Evolutionary conservation across 345 rosid species (phyloP).

Genomic region (Acer campestre): DNA sequence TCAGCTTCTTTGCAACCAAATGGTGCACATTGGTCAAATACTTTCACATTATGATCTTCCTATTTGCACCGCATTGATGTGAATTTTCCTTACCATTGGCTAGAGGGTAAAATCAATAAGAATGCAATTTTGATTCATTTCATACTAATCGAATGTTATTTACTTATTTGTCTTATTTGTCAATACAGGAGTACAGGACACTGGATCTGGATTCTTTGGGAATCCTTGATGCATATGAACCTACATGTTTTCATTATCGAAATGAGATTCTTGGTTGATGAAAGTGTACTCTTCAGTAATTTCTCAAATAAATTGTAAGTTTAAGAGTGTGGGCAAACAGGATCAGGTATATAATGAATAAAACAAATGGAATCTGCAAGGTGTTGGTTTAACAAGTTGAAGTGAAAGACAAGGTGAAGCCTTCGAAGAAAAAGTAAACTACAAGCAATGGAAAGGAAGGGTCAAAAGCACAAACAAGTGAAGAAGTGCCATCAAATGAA

Average conservation of each 20-base stretch:
- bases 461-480: conserved; percentile 54
- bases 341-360: conserved; percentile 16
- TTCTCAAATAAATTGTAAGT: conserved; percentile 24
- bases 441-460: conserved; percentile 63
- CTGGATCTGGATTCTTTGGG: conserved; percentile 18
- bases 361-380: conserved; percentile 65
- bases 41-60: neutral
- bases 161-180: conserved; percentile 9
- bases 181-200: conserved; percentile 30
- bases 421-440: conserved; percentile 70
- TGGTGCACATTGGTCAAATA: neutral
- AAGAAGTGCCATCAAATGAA: conserved; percentile 87
- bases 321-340: conserved; percentile 13
- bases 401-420: conserved; percentile 63
- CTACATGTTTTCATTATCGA: neutral
- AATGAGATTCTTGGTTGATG: conserved; percentile 23
- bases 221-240: conserved; percentile 5
- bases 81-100: neutral
- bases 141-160: conserved; percentile 21
- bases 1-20: neutral
- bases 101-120: conserved; percentile 1
- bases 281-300: conserved; percentile 11
- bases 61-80: neutral
- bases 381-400: conserved; percentile 77
- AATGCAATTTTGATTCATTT: neutral